Evolutionary conservation across 305 asterid species (phyloP).

Genomic region (Salvia sclarea): DNA sequence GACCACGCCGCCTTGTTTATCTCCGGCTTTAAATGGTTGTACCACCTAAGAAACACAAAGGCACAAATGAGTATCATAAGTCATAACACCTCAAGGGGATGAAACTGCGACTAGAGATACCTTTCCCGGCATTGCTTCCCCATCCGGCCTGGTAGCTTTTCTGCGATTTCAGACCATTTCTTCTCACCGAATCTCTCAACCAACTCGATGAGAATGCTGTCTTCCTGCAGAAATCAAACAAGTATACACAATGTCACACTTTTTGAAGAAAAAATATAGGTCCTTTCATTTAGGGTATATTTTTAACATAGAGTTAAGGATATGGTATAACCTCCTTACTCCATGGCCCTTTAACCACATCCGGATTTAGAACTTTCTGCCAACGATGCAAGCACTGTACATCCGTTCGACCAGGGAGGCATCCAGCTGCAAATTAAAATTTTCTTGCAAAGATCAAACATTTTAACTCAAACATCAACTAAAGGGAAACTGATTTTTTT

Average conservation of each 20-base stretch:
- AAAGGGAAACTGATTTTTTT: not conserved
- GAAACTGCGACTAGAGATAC: conserved; percentile 30
- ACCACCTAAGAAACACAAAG: conserved; percentile 42
- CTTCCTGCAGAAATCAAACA: conserved; percentile 48
- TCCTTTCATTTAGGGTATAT: not conserved
- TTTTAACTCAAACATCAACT: not conserved
- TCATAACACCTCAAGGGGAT: not conserved
- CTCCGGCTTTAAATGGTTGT: conserved; percentile 59
- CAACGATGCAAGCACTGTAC: conserved; percentile 72
- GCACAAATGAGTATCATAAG: not conserved
- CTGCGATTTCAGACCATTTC: conserved; percentile 59
- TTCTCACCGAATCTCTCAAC: conserved; percentile 40
- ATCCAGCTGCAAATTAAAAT: conserved; percentile 42
- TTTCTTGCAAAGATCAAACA: not conserved
- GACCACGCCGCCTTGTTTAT: conserved; percentile 61
- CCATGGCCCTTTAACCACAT: conserved; percentile 65
- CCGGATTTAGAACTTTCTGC: conserved; percentile 64
- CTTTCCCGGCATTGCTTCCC: conserved; percentile 80
- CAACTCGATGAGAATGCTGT: conserved; percentile 43
- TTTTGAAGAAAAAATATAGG: not conserved
- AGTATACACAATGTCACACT: not conserved
- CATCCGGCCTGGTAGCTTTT: conserved; percentile 55
- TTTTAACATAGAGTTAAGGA: not conserved
- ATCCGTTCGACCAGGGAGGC: conserved; percentile 55
- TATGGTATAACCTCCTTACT: conserved; percentile 48